Evolutionary conservation across 768 basidiomycete genomes (phyloP).

Genomic region (Cubamyces lactineus): DNA sequence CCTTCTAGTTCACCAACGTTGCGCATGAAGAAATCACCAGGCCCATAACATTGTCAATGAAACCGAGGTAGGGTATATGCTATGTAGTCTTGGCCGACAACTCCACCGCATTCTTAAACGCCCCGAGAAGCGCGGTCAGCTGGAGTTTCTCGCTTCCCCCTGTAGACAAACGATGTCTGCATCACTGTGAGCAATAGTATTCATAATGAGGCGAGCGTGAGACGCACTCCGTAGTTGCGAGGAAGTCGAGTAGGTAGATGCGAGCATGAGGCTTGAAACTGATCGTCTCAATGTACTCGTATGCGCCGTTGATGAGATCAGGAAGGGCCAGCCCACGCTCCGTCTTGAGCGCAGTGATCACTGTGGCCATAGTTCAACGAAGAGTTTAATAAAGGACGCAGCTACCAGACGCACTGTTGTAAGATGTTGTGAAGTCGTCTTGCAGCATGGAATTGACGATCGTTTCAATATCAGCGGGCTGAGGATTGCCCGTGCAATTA

Average conservation of each 20-base stretch:
- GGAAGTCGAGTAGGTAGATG: conserved; percentile 87
- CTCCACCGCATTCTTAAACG: conserved; percentile 93
- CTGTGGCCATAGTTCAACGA: conserved; percentile 44
- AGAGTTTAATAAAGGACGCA: neutral
- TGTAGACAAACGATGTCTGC: conserved; percentile 86
- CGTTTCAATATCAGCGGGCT: conserved; percentile 91
- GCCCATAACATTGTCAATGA: no score
- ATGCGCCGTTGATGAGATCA: conserved; percentile 89
- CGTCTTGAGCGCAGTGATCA: conserved; percentile 83
- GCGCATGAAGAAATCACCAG: no score
- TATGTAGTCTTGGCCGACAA: conserved; percentile 51
- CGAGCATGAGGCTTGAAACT: conserved; percentile 86
- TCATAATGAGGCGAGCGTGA: neutral
- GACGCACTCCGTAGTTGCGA: conserved; percentile 94
- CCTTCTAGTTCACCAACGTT: no score
- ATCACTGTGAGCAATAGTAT: neutral
- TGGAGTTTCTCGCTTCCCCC: conserved; percentile 96
- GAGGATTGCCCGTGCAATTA: conserved; percentile 95
- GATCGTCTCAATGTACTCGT: conserved; percentile 85
- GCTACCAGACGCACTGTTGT: conserved; percentile 58
- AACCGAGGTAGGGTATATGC: neutral
- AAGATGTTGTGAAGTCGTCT: conserved; percentile 93
- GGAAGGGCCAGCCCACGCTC: conserved; percentile 95
- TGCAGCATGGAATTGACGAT: conserved; percentile 95
- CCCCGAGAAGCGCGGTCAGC: conserved; percentile 85